Evolutionary conservation across 768 basidiomycete genomes (phyloP).

Genomic region (Termitomyces sp.): DNA sequence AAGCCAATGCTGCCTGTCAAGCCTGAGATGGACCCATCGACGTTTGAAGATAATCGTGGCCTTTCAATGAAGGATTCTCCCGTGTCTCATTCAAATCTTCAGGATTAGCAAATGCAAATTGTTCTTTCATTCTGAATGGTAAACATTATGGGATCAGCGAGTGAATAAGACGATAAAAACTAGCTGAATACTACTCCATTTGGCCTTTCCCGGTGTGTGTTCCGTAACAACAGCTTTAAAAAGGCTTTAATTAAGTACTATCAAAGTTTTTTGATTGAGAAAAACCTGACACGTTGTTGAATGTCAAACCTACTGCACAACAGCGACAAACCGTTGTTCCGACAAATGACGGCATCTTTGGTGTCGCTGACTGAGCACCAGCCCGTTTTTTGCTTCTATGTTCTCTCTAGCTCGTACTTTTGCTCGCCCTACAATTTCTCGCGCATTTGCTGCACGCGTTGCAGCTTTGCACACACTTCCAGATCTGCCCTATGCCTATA

Average conservation of each 20-base stretch:
- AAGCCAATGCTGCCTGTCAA: neutral
- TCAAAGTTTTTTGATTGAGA: no score
- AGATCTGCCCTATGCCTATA: conserved; percentile 71
- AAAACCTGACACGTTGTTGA: neutral
- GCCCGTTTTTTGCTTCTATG: conserved; percentile 28
- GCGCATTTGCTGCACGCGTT: conserved; percentile 34
- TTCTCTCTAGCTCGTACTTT: conserved; percentile 39
- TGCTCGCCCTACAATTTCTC: conserved; percentile 37
- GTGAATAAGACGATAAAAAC: neutral
- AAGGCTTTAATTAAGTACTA: no score
- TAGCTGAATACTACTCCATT: no score
- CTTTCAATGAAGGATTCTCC: neutral
- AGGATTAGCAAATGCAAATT: neutral
- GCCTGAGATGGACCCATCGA: neutral
- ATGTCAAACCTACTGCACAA: neutral
- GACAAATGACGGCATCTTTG: conserved; percentile 15
- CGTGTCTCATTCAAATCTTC: neutral
- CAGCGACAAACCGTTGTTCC: conserved; percentile 7
- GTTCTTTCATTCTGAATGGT: neutral
- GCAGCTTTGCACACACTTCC: conserved; percentile 70
- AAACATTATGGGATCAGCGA: neutral
- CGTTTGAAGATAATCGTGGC: no score
- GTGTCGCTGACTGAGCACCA: neutral
- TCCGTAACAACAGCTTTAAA: neutral
- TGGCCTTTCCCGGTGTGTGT: no score